Conservation (phyloP, 495 filamentous ascomycete species). For the Hypoxylon cercidicola region DNA sequence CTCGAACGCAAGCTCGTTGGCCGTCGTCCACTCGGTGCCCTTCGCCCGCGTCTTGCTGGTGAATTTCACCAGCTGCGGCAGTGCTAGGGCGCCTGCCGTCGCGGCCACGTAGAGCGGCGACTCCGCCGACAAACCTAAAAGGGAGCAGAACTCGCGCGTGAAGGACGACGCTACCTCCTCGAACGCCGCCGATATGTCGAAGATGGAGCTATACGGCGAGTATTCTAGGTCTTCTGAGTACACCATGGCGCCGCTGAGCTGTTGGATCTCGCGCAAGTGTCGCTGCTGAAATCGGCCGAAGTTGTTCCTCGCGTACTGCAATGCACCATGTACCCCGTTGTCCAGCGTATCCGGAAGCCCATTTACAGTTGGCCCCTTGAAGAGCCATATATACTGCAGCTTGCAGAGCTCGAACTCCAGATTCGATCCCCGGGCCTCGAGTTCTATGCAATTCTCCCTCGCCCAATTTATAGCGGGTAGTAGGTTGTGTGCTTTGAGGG, state of each 20-base stretch:
- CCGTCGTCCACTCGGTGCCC: slow-evolving; percentile 92
- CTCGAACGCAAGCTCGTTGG: slow-evolving; percentile 91
- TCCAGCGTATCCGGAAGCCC: slow-evolving; percentile 55
- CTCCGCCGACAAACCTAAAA: slow-evolving; percentile 86
- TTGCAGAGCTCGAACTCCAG: slow-evolving; percentile 93
- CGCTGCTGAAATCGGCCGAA: slow-evolving; percentile 69
- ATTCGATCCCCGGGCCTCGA: slow-evolving; percentile 88
- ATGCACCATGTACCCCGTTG: slow-evolving; percentile 62
- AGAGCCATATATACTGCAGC: slow-evolving; percentile 88
- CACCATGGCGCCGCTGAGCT: slow-evolving; percentile 79
- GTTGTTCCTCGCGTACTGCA: slow-evolving; percentile 73
- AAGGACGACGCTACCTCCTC: slow-evolving; percentile 83
- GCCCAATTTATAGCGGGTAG: slow-evolving; percentile 90
- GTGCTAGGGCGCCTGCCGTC: slow-evolving; percentile 89
- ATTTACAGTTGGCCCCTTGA: slow-evolving; percentile 60
- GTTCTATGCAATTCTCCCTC: slow-evolving; percentile 67
- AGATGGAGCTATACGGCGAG: slow-evolving; percentile 81
- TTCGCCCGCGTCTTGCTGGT: slow-evolving; percentile 84
- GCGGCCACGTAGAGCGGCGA: slow-evolving; percentile 91
- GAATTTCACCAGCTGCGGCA: slow-evolving; percentile 86
- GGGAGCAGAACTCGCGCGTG: slow-evolving; percentile 93
- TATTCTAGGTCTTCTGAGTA: slow-evolving; percentile 72
- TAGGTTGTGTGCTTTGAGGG: slow-evolving; percentile 78
- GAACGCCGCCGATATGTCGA: slow-evolving; percentile 79
- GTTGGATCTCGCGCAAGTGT: slow-evolving; percentile 78